phyloP scores from a whole-genome alignment of 2,329 filamentous ascomycete genomes.

The Plectosphaerella sp. region DNA sequence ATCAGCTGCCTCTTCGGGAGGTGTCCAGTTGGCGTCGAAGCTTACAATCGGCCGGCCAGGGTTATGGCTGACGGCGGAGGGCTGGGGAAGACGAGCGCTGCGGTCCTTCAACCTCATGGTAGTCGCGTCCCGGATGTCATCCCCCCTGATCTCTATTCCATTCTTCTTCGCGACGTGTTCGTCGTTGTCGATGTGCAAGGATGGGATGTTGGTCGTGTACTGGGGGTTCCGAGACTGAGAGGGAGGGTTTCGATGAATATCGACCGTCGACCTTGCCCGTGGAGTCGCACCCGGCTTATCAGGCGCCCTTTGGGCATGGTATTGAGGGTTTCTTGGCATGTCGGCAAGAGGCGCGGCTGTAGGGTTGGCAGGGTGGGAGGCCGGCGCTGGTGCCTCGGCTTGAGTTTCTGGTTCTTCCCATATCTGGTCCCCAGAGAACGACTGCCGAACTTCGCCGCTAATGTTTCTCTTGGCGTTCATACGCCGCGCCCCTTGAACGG shows the following conservation, averaged over 20 bases:
- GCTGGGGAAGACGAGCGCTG: slow-evolving; percentile 81
- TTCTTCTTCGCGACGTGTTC: slow-evolving; percentile 61
- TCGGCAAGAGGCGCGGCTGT: slow-evolving; percentile 4
- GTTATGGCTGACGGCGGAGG: slow-evolving; percentile 84
- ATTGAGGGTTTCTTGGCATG: slow-evolving; percentile 62
- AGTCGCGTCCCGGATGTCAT: slow-evolving; percentile 87
- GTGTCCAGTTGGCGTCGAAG: slow-evolving; percentile 82
- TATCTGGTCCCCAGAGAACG: slow-evolving; percentile 74
- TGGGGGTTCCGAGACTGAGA: slow-evolving; percentile 76
- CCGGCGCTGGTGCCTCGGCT: slow-evolving; percentile 19
- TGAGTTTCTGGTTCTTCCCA: slow-evolving; percentile 76
- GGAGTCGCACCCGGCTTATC: slow-evolving; percentile 37
- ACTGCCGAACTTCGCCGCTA: slow-evolving; percentile 61
- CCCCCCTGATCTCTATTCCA: slow-evolving; percentile 75
- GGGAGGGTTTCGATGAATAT: slow-evolving; percentile 82
- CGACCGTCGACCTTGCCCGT: slow-evolving; percentile 35
- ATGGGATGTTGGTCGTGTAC: slow-evolving; percentile 65
- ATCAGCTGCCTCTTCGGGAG: slow-evolving; percentile 67
- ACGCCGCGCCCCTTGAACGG: slow-evolving; percentile 34
- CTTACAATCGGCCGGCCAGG: slow-evolving; percentile 94
- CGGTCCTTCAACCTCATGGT: slow-evolving; percentile 85
- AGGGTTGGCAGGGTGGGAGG: background rate
- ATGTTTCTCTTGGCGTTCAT: slow-evolving; percentile 66
- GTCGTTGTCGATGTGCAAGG: slow-evolving; percentile 19
- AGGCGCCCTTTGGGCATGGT: slow-evolving; percentile 43